These are phyloP conservation scores for Kluyveromyces aestuarii DNA, from an alignment of 805 yeast genomes.

Conservation along the genomic window DNA sequence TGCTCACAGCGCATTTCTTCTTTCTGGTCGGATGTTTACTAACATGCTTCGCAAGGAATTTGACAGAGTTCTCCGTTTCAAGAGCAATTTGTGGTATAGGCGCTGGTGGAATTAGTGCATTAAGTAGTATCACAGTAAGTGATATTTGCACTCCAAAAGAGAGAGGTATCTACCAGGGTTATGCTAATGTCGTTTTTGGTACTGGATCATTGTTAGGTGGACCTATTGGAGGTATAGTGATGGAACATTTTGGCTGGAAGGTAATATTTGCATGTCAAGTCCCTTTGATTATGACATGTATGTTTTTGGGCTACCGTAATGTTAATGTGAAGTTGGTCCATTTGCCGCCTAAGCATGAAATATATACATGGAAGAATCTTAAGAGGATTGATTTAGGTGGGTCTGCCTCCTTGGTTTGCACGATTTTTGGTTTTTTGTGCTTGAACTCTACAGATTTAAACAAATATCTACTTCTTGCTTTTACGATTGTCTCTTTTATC, in stretches of 20 bases:
- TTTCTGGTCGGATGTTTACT: conserved; percentile 40
- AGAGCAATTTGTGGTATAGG: conserved; percentile 78
- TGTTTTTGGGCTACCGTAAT: conserved; percentile 29
- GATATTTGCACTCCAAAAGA: conserved; percentile 70
- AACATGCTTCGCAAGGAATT: conserved; percentile 29
- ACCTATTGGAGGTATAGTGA: conserved; percentile 49
- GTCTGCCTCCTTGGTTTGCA: conserved; percentile 46
- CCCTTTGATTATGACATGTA: conserved; percentile 34
- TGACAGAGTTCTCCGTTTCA: conserved; percentile 39
- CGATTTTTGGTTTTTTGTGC: conserved; percentile 37
- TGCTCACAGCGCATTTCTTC: conserved; percentile 33
- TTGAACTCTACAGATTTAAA: conserved; percentile 43
- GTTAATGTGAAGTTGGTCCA: conserved; percentile 37
- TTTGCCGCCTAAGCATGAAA: conserved; percentile 40
- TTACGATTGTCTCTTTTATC: conserved; percentile 25
- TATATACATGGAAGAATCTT: conserved; percentile 37
- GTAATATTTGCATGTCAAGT: conserved; percentile 42
- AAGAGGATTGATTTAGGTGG: conserved; percentile 63
- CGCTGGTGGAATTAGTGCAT: conserved; percentile 78
- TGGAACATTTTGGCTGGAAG: conserved; percentile 60
- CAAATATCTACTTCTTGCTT: conserved; percentile 29
- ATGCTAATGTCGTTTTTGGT: conserved; percentile 68
- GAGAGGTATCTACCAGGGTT: conserved; percentile 76
- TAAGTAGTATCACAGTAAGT: conserved; percentile 66
- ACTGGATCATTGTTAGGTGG: conserved; percentile 71